Base-by-base conservation (phyloP, 306 rosid species). In the Urtica urens region DNA sequence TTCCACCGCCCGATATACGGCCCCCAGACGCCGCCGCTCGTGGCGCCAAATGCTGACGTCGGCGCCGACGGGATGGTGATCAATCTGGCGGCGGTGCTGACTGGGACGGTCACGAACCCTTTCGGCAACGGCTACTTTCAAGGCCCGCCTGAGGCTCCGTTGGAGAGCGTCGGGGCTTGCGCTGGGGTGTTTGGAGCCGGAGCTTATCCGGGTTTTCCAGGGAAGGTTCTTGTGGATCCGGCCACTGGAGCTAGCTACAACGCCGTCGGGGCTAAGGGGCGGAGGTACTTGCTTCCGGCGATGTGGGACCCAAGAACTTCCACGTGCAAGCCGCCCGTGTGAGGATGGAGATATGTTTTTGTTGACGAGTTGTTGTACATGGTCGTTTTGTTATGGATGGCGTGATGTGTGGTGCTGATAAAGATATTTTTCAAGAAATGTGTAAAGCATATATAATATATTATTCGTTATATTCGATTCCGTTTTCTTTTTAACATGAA, bases 301-400 rank as follows among this genome's bases (percentile, higher is more conserved):
- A 71, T 72, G 64, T 79, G 79, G 82, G 75, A 79, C 59, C 79
- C 79, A 0, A 39, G 46, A 0, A 66, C 62, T 0, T 75, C 82
- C 55, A 25, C 53, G 21, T 79, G 87, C 65, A 71, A 52, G 23
- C 51, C 74, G 2, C 60, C 55, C n/a, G 60, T 59, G 22, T 77
- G 76, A 72, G 50, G n/a, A 24, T 23, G 20, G 15, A 9, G 1
- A 2, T 6, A n/a, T 44, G 13, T 20, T 5, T 12, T n/a, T 1
- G 9, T 7, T 13, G 13, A 4, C 3, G 12, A 2, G 16, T 26
- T 46, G 52, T 46, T 23, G 16, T 15, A 16, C 27, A 16, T 46
- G 19, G 31, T n/a, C 29, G 4, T 1, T 2, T 23, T n/a, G 3
- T 8, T 2, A 22, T 39, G 21, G 15, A 16, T 20, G 22, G 46